A percentile compares a stretch with the other conserved stretches of the same genome.
Conservation (phyloP, 768 basidiomycete species). For the Boletus reticuloceps region DNA sequence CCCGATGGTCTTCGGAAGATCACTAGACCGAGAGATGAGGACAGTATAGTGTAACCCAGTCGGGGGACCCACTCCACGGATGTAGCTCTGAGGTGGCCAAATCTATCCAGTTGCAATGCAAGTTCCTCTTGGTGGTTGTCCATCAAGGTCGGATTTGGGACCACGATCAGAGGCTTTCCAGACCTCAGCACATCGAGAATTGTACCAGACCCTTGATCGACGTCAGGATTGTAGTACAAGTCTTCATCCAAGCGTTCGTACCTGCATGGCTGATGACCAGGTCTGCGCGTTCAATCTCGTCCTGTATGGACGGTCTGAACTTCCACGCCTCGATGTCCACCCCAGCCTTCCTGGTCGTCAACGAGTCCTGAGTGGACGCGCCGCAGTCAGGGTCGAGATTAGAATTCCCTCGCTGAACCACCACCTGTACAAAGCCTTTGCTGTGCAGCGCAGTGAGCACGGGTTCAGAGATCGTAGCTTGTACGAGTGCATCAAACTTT, state of each 20-base stretch:
- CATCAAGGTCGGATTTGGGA: constrained; percentile 85
- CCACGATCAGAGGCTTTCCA: constrained; percentile 75
- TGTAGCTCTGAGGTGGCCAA: constrained; percentile 57
- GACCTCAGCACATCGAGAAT: constrained; percentile 84
- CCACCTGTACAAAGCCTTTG: constrained; percentile 57
- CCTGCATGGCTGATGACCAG: constrained; percentile 94
- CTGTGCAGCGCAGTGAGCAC: constrained; percentile 52
- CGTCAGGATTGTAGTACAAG: not conserved
- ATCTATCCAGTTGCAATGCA: constrained; percentile 59
- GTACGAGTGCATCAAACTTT: constrained; percentile 73
- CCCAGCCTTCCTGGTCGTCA: constrained; percentile 32
- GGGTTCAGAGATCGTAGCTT: constrained; percentile 52
- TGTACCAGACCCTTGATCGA: constrained; percentile 78
- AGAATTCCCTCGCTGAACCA: constrained; percentile 81
- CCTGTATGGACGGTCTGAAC: constrained; percentile 72
- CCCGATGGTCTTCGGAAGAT: constrained; percentile 53
- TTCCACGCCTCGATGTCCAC: constrained; percentile 63
- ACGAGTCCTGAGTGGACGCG: constrained; percentile 11
- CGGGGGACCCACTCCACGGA: constrained; percentile 51
- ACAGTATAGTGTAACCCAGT: not conserved
- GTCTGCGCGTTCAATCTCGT: constrained; percentile 63
- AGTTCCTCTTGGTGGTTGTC: constrained; percentile 95
- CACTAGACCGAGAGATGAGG: constrained; percentile 34
- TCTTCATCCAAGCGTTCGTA: constrained; percentile 32
- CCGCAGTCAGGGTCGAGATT: constrained; percentile 34